Evolutionary conservation across 805 yeast genomes (phyloP).

Genomic region (Ascoidea asiatica): DNA sequence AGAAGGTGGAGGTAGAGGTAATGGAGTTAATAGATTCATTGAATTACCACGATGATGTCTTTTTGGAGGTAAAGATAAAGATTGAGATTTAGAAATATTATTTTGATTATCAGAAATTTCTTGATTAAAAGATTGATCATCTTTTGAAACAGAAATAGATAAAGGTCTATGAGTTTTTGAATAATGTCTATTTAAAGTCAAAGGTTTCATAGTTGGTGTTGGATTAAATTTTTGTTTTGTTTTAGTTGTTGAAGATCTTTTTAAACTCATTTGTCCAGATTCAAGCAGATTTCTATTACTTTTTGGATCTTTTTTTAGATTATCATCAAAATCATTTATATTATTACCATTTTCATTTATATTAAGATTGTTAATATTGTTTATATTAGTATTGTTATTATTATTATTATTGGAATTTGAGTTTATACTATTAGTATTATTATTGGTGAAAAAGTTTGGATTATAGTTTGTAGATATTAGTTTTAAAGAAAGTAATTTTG

Average conservation of each 20-base stretch:
- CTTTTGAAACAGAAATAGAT: not conserved
- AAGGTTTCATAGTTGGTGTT: not conserved
- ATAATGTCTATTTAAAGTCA: not conserved
- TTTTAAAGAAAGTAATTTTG: not conserved
- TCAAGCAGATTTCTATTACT: no score
- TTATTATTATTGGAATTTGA: not conserved
- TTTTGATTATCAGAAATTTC: no score
- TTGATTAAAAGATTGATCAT: not conserved
- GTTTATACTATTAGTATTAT: not conserved
- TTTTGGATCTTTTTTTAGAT: not conserved
- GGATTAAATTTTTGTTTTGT: not conserved
- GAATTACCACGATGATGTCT: not conserved
- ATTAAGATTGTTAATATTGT: not conserved
- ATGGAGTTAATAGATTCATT: not conserved
- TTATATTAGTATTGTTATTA: not conserved
- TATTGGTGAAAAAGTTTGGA: not conserved
- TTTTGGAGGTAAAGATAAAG: not conserved
- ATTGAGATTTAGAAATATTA: not conserved
- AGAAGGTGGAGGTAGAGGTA: not conserved
- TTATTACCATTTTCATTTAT: no score
- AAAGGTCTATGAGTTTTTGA: not conserved
- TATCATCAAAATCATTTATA: no score
- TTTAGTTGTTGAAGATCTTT: no score
- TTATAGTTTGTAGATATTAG: not conserved
- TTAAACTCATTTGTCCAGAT: no score